These are phyloP conservation scores for Diaporthe caulivora DNA, from an alignment of 2,329 filamentous ascomycete species.

Conservation along the genomic window DNA sequence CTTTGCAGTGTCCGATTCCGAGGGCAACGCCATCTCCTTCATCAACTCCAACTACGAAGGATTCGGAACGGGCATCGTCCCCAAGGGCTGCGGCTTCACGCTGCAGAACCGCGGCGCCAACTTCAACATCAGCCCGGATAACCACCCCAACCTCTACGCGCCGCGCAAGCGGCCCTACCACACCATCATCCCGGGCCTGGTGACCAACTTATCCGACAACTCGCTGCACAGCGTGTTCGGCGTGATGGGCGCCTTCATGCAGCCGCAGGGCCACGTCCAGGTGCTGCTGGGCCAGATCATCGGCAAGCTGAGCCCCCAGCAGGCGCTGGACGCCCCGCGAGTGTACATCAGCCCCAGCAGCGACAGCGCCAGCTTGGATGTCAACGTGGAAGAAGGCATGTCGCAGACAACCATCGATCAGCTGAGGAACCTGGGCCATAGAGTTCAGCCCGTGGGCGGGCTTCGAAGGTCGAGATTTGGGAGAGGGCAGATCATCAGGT, in stretches of 20 bases:
- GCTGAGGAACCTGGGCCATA: conserved; percentile 78
- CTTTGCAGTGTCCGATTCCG: conserved; percentile 83
- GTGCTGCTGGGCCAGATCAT: conserved; percentile 90
- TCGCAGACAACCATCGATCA: conserved; percentile 74
- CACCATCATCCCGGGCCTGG: conserved; percentile 94
- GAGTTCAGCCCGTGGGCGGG: conserved; percentile 76
- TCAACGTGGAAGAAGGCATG: conserved; percentile 89
- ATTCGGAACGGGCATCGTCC: conserved; percentile 90
- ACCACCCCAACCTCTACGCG: conserved; percentile 84
- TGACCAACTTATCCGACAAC: conserved; percentile 81
- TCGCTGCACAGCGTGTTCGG: conserved; percentile 89
- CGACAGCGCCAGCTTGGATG: conserved; percentile 72
- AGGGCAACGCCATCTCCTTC: conserved; percentile 93
- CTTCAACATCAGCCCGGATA: conserved; percentile 75
- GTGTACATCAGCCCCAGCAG: conserved; percentile 86
- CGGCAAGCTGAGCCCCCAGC: conserved; percentile 85
- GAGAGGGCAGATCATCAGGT: conserved; percentile 86
- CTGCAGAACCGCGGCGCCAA: conserved; percentile 94
- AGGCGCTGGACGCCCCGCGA: conserved; percentile 90
- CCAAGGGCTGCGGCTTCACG: conserved; percentile 88
- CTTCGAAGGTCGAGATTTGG: conserved; percentile 80
- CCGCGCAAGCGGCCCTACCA: conserved; percentile 94
- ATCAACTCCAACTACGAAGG: conserved; percentile 96
- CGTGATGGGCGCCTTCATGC: conserved; percentile 99
- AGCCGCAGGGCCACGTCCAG: conserved; percentile 96